Percentiles rank a stretch among this genome's conserved stretches.
Evolutionary conservation across 2,329 filamentous ascomycete genomes (phyloP).

Genomic region (Aspergillus sp.): DNA sequence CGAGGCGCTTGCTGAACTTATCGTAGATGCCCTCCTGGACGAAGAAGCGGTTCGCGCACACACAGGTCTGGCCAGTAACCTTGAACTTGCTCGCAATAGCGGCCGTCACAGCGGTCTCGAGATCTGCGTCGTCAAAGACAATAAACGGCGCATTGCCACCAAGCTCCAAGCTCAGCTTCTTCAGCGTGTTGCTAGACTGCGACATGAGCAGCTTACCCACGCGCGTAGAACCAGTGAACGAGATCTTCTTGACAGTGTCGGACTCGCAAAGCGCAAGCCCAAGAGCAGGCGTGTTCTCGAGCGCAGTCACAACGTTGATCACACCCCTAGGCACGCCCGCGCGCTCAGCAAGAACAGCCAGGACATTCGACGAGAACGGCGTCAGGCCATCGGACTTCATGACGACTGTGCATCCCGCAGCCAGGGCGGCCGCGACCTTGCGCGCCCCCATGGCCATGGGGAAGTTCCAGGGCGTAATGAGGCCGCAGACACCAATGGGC

Average conservation of each 20-base stretch:
- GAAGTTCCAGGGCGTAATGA: conserved; percentile 68
- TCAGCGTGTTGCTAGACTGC: conserved; percentile 75
- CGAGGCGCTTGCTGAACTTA: conserved; percentile 52
- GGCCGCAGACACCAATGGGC: conserved; percentile 63
- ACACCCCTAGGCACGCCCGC: conserved; percentile 78
- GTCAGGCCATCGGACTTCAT: conserved; percentile 87
- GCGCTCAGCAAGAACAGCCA: conserved; percentile 77
- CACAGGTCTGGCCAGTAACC: conserved; percentile 88
- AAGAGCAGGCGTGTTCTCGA: conserved; percentile 73
- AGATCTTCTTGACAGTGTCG: conserved; percentile 76
- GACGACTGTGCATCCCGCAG: conserved; percentile 87
- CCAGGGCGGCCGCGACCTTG: conserved; percentile 60
- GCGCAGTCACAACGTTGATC: conserved; percentile 80
- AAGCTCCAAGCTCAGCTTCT: conserved; percentile 84
- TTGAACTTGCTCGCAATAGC: conserved; percentile 85
- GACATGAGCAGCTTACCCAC: conserved; percentile 77
- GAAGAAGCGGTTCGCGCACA: conserved; percentile 64
- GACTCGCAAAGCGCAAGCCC: conserved; percentile 45
- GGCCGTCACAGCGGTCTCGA: conserved; percentile 76
- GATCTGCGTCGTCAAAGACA: conserved; percentile 80
- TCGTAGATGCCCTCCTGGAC: conserved; percentile 50
- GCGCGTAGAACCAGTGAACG: conserved; percentile 76
- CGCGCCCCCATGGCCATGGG: conserved; percentile 49
- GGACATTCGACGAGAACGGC: conserved; percentile 78
- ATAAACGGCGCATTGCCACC: conserved; percentile 94